Base-by-base conservation (phyloP, 2,329 filamentous ascomycete species). In the Nannizzia gypsea region DNA sequence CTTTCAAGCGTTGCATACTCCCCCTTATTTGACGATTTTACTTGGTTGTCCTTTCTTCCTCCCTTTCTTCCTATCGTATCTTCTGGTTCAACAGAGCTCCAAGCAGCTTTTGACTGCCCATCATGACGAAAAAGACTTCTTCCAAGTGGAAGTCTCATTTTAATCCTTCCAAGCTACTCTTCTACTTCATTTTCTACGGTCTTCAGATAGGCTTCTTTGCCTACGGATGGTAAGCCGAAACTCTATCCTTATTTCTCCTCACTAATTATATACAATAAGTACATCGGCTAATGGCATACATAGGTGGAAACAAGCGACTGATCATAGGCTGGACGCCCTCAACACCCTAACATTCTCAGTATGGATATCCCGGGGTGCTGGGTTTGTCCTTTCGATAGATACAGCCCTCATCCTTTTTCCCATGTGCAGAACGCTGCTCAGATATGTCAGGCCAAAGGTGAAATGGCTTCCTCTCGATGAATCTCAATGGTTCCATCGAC, bases 361-460 rank as follows among this genome's bases (percentile, higher is more conserved):
- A 60, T 99, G 92, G 92, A 83, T 96, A 61, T 97, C 93, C 28
- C 85, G 93, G 80, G 93, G 92, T 71, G 92, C 93, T 58, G 93
- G 90, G 67, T 77, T 99, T 44, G 87, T 89, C 4, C 79, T 99
- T 62, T 87, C 86, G 1, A 82, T 96, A 59, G 91, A 99, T 76
- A 85, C 84, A 60, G 87, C 89, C 69, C 79, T 97, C 65, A 96
- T 99, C 68, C 76, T 99, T 28, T 80, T 99, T 62, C 93, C 93
- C 5, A 96, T 99, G 79, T 99, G 92, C 78, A 83, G 93, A 66
- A 97, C 92, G 62, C 77, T 97, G 34, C 82, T 99, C 70, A 84
- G 89, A 71, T 87, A 84, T 70, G 73, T 97, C 60, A 83, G 93
- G 64, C 93, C 93, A 26, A 95, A 95, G 78, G 76, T 96, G 64